Percentiles rank a stretch among this genome's conserved stretches.
phyloP scores from a whole-genome alignment of 805 yeast genomes.

The Torulaspora indica region DNA sequence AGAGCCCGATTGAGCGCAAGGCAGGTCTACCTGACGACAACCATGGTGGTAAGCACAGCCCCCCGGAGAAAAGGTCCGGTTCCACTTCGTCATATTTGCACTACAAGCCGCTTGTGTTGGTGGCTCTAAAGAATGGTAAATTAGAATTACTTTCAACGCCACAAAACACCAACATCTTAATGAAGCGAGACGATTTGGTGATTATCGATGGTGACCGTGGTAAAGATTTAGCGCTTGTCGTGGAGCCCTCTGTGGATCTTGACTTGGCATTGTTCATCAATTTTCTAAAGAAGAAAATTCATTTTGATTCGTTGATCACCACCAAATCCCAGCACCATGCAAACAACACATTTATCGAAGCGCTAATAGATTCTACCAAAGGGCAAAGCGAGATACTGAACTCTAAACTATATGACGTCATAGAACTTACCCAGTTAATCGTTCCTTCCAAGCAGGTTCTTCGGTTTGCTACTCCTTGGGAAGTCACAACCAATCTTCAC shows the following conservation, averaged over 20 bases:
- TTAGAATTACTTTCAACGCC: conserved; percentile 68
- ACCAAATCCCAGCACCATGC: conserved; percentile 31
- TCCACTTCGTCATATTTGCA: conserved; percentile 31
- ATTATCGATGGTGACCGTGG: conserved; percentile 84
- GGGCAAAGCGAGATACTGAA: conserved; percentile 27
- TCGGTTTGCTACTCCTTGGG: conserved; percentile 71
- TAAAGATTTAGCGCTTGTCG: conserved; percentile 67
- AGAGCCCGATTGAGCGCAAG: conserved; percentile 2
- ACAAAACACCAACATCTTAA: conserved; percentile 53
- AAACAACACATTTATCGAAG: conserved; percentile 27
- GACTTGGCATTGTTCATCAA: conserved; percentile 67
- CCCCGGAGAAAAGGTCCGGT: conserved; percentile 16
- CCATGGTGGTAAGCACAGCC: conserved; percentile 4
- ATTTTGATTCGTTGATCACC: conserved; percentile 39
- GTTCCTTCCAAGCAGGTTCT: conserved; percentile 75
- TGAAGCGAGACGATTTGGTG: conserved; percentile 60
- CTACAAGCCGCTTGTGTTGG: conserved; percentile 40
- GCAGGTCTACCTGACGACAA: conserved; percentile 13
- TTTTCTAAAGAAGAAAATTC: conserved; percentile 69
- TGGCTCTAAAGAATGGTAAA: conserved; percentile 58
- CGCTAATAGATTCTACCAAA: conserved; percentile 25
- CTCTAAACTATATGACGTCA: conserved; percentile 38
- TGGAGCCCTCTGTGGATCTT: conserved; percentile 59
- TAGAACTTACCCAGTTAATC: conserved; percentile 47
- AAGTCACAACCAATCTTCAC: conserved; percentile 51